Base-by-base conservation (phyloP, 495 filamentous ascomycete genomes). In the Penicillium goetzii region DNA sequence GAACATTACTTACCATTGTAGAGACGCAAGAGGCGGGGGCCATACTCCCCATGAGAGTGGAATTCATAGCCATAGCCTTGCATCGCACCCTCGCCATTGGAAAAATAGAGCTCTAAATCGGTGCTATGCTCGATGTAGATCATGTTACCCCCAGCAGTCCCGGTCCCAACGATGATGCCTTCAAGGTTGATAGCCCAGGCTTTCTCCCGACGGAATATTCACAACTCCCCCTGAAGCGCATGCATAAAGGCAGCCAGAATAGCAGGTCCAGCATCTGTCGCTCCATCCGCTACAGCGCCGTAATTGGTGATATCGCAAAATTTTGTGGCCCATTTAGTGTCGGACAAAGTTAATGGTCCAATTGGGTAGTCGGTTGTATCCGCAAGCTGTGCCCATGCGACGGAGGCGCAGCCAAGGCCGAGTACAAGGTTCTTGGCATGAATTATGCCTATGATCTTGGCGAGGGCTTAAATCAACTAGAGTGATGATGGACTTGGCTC, bases 91-190 rank as follows among this genome's bases (percentile, higher is more conserved):
- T 68, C 62, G 2, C 71, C 73, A 15, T 72, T 80, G 33, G 72
- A 72, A 1, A 65, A 74, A 58, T 74, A 82, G 15, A 83, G 56
- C 58, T 83, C 81, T 56, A 82, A 78, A 57, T 83, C 78, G 28
- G 52, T 75, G n/a, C 76, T 67, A n/a, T 78, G 58, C 61, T 76
- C 68, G 25, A 83, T 70, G 17, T 73, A 62, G 41, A 85, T 77
- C 71, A 81, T 79, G 52, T 78, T 80, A 8, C 78, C 80, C 11
- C 72, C 69, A 19, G 63, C 73, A n/a, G 65, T 74, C 4, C 77
- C 79, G 9, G 66, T 71, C 8, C 76, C 68, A 23, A 72, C 72
- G 38, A 83, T 80, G 25, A 77, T 72, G 1, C 80, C 80, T 47
- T 83, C 80, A 10, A 83, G 66, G 50, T 80, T 73, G 14, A 81